Base-by-base conservation (phyloP, 371 early-diverging fungal species). In the Syncephalastrum contaminatum region DNA sequence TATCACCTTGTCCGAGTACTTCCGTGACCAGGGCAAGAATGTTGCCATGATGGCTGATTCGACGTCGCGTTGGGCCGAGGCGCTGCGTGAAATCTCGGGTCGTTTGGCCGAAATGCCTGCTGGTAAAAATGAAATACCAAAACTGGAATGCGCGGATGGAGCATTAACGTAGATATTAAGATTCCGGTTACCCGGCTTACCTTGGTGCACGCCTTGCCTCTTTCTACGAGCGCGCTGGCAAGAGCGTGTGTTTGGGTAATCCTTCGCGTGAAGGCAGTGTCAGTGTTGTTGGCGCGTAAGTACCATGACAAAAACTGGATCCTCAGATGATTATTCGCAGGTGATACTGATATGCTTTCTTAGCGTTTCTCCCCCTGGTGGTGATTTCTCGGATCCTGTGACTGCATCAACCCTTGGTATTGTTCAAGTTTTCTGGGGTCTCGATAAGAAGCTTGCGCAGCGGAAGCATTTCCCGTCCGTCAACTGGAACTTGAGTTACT, bases 21-120 rank as follows among this genome's bases (percentile, higher is more conserved):
- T 99, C 93, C 93, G 99, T 84, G 99, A 99, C 79, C 98, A 98
- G 80, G 99, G 99, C 67, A 94, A 93, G 86, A 92, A 99, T 75
- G 99, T 99, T 21, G 93, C 99, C 57, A 99, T 99, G 99, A 99
- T 99, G 99, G 99, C 99, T 19, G 99, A 99, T 81, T 99, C 99
- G 5, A 99, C 99, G 36, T 99, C 99, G 25, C 93, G 99, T 56
- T 99, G 99, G 99, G 99, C 99, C 54, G 99, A 99, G 81, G 99
- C 99, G 36, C 83, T 99, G 65, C 93, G 99, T 86, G 99, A 99
- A 84, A 98, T 99, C 78, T 98, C 99, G 19, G 99, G 99, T 75
- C 94, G 99, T 82, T 82, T 99, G 60, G 99, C 99, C 62, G 99
- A 99, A 84, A 99, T 99, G 99, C 99, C 99, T 56, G 99, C 99